Conservation (phyloP, 2,329 filamentous ascomycete genomes). For the Trichoderma guizhouense region DNA sequence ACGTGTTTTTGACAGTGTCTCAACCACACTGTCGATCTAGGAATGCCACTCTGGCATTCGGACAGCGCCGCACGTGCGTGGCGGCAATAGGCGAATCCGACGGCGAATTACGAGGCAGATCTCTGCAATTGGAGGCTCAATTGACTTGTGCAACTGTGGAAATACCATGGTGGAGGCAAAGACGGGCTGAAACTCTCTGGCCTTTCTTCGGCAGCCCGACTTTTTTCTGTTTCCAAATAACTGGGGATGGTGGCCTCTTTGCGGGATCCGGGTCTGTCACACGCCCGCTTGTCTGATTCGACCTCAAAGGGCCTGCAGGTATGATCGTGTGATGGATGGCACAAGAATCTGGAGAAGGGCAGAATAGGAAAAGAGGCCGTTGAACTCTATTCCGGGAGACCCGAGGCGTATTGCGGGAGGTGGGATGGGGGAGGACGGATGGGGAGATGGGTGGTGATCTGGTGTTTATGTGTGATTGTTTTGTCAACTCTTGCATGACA, state of each 20-base stretch:
- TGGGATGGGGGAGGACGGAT: neutral
- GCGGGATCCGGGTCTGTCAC: neutral
- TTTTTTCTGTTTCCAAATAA: neutral
- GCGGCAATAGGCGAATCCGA: constrained; percentile 7
- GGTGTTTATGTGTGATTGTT: neutral
- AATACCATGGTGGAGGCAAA: neutral
- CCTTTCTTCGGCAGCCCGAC: constrained; percentile 1
- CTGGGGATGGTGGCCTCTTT: neutral
- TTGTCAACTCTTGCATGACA: neutral
- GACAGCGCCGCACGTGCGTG: neutral
- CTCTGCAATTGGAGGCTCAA: neutral
- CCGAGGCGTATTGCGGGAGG: neutral
- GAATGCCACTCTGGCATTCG: neutral
- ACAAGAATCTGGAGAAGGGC: constrained; percentile 13
- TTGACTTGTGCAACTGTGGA: neutral
- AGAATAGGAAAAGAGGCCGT: constrained; percentile 2
- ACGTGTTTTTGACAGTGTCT: neutral
- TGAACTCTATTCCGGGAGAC: constrained; percentile 12
- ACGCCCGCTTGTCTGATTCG: neutral
- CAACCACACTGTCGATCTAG: neutral
- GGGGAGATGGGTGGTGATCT: neutral
- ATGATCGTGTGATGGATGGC: neutral
- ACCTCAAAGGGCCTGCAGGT: neutral
- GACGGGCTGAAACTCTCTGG: constrained; percentile 14
- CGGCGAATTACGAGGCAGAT: neutral